phyloP scores from a whole-genome alignment of 75 land plant species.

The Pinus taeda region DNA sequence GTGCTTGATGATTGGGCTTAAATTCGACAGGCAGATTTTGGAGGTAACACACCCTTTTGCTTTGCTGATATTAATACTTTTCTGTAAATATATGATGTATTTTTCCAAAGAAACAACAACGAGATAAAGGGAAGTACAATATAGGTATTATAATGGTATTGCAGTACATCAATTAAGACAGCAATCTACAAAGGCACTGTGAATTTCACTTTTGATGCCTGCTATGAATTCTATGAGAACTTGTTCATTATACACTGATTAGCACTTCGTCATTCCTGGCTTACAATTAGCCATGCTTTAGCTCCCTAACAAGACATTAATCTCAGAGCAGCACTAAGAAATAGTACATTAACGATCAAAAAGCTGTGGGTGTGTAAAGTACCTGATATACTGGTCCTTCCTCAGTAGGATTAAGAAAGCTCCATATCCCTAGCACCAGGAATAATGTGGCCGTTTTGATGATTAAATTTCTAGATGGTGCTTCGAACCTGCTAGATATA shows the following conservation, averaged over 20 bases:
- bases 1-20: too few species aligned
- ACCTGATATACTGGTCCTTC: conserved; percentile 80
- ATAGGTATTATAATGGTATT: background rate
- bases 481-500: conserved; percentile 51
- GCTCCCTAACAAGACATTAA: background rate
- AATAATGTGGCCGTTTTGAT: conserved; percentile 53
- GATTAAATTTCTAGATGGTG: conserved; percentile 52
- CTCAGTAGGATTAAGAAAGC: conserved; percentile 60
- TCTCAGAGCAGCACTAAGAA: background rate
- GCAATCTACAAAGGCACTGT: background rate
- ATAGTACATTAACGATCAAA: background rate
- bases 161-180: background rate
- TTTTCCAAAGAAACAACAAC: background rate
- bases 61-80: too few species aligned
- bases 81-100: too few species aligned
- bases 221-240: background rate
- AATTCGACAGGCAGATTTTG: too few species aligned
- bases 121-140: background rate
- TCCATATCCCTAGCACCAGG: conserved; percentile 56
- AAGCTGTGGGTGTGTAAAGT: background rate
- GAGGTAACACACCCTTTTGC: too few species aligned
- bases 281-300: background rate
- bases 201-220: background rate
- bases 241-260: background rate
- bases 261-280: background rate